These are phyloP conservation scores for Escallonia rubra DNA, from an alignment of 129 eudicot species.

Conservation along the genomic window DNA sequence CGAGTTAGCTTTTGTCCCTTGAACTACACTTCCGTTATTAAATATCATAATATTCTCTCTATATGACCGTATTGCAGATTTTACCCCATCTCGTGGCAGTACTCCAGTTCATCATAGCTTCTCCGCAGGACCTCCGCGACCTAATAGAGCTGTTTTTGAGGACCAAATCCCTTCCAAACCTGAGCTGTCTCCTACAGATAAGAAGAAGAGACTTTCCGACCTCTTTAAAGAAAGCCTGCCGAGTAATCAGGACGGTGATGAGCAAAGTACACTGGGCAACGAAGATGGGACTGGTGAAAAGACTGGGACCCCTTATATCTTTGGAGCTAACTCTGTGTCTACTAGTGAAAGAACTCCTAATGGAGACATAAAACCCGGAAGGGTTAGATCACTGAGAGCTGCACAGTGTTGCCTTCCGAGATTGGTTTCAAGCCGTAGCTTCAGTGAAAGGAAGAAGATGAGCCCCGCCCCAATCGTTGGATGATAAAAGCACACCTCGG, in stretches of 20 bases:
- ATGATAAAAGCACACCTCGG: background rate
- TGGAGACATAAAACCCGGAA: constrained; percentile 11
- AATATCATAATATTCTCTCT: background rate
- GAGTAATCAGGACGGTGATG: constrained; percentile 12
- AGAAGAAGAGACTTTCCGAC: constrained; percentile 21
- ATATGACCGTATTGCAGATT: constrained; percentile 19
- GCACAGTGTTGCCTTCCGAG: constrained; percentile 45
- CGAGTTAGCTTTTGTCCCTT: too few relatives aligned
- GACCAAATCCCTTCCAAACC: constrained; percentile 15
- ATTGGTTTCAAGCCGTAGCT: constrained; percentile 44
- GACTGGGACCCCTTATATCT: background rate
- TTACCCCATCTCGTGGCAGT: constrained; percentile 35
- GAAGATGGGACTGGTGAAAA: constrained; percentile 13
- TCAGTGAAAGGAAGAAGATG: constrained; percentile 35
- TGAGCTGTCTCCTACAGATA: constrained; percentile 9
- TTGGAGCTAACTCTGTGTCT: constrained; percentile 19
- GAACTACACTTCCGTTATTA: background rate
- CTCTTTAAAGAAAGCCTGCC: constrained; percentile 43
- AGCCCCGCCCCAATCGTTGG: constrained; percentile 16
- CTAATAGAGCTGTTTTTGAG: constrained; percentile 1
- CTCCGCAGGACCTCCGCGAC: constrained; percentile 16
- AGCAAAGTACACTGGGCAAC: constrained; percentile 7
- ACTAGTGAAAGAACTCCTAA: constrained; percentile 24
- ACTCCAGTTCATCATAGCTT: constrained; percentile 30
- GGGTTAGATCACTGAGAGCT: constrained; percentile 32